These are phyloP conservation scores for Lactifluus rugatus DNA, from an alignment of 768 basidiomycete species.

Conservation along the genomic window DNA sequence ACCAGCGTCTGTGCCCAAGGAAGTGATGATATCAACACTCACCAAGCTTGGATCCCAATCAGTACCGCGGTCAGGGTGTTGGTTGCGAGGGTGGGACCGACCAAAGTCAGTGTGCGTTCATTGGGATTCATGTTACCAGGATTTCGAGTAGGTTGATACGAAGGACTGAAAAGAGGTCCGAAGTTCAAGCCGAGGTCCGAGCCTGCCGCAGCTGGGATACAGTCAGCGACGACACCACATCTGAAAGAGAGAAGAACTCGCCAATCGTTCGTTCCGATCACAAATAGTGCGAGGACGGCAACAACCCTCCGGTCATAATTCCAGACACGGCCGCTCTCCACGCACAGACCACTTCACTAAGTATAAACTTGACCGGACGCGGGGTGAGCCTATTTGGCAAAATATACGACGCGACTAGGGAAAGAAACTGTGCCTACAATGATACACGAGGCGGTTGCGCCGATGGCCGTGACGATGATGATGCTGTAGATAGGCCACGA, in stretches of 20 bases:
- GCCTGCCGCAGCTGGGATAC: background rate
- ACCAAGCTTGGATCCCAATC: conserved; percentile 11
- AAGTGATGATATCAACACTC: background rate
- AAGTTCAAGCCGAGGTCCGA: conserved; percentile 2
- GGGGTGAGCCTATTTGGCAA: too few species aligned
- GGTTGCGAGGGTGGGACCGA: conserved; percentile 7
- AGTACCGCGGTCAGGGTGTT: conserved; percentile 6
- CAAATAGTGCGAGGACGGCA: background rate
- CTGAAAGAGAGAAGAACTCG: background rate
- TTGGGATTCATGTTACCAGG: background rate
- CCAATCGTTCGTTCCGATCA: conserved; percentile 2
- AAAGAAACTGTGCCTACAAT: background rate
- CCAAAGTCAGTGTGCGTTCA: background rate
- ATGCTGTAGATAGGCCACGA: background rate
- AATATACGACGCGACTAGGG: too few species aligned
- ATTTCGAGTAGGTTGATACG: background rate
- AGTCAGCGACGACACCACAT: background rate
- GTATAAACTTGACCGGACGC: background rate
- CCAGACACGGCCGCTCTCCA: conserved; percentile 16
- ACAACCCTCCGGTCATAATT: conserved; percentile 10
- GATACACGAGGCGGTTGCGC: background rate
- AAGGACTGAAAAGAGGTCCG: background rate
- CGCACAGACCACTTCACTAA: conserved; percentile 1
- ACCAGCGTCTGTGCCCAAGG: too few species aligned
- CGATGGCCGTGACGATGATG: background rate